Percentiles rank a stretch among this genome's conserved stretches.
phyloP scores from a whole-genome alignment of 2,329 filamentous ascomycete species.

The Mariannaea elegans region DNA sequence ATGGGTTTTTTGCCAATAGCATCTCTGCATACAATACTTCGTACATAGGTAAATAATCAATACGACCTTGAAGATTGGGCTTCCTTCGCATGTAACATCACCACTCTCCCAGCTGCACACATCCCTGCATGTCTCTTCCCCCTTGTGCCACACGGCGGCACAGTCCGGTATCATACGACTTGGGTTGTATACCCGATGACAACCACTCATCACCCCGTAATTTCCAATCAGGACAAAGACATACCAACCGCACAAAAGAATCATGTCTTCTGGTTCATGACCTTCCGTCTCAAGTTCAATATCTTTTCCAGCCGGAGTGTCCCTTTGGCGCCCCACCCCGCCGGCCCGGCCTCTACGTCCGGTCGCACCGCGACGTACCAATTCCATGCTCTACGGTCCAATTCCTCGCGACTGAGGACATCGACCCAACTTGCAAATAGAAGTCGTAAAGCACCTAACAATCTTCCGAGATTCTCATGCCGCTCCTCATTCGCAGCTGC shows the following conservation, averaged over 20 bases:
- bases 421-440: conserved; percentile 78
- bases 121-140: conserved; percentile 12
- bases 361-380: conserved; percentile 85
- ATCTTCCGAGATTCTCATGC: conserved; percentile 72
- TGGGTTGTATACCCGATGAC: not conserved
- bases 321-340: conserved; percentile 87
- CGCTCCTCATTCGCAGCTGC: conserved; percentile 66
- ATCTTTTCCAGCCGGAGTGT: conserved; percentile 73
- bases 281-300: conserved; percentile 60
- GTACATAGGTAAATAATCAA: not conserved
- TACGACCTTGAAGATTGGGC: not conserved
- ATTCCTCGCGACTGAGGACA: conserved; percentile 69
- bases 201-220: not conserved
- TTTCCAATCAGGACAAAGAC: not conserved
- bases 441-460: conserved; percentile 76
- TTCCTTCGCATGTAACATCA: not conserved
- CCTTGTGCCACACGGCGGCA: conserved; percentile 15
- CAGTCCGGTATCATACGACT: conserved; percentile 22
- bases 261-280: conserved; percentile 1
- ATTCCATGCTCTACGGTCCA: conserved; percentile 79
- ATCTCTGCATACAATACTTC: too few relatives aligned
- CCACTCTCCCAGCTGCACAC: conserved; percentile 2
- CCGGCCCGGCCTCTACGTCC: conserved; percentile 75
- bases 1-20: too few relatives aligned
- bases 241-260: not conserved